Base-by-base conservation (phyloP, 2,329 filamentous ascomycete genomes). In the Colletotrichum brevisporum region DNA sequence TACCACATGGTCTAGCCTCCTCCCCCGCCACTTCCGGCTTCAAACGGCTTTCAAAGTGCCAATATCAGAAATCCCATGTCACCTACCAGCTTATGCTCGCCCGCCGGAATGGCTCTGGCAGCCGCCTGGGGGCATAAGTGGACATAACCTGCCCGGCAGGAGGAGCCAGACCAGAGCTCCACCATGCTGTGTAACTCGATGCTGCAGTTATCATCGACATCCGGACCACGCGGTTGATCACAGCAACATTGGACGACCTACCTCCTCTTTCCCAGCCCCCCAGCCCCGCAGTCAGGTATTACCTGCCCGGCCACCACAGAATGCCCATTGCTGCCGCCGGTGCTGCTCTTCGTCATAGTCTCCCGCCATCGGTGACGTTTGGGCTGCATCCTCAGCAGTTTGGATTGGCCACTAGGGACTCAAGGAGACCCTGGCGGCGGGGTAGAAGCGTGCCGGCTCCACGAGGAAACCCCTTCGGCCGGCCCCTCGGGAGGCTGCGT, bases 321-420 rank as follows among this genome's bases (percentile, higher is more conserved):
- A 67, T 51, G 39, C 54, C 53, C 31, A 10, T 8, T 10, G 31
- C 48, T 54, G 45, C 53, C 31, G 31, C 31, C 31, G 31, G 50
- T 54, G 45, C 43, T 43, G 18, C 51, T 36, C 48, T 51, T 51
- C 52, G n/a, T 31, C 36, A 21, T 67, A 55, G 57, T 53, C 18
- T 62, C 67, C 63, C 41, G 63, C 63, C 55, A 67, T 69, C 66
- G 56, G 66, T 51, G 18, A 45, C 18, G n/a, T 53, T 26, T 50
- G 41, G 24, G 16, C 45, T 63, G 24, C 31, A 39, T 39, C 5
- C 47, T 13, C 60, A 53, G 13, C 9, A 52, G 39, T 53, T 12
- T 41, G 63, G 55, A 67, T 69, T 69, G 66, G 62, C 43, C 21
- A 12, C 31, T 36, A 36, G 6, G 31, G 8, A 50, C 27, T 39